Evolutionary conservation across 352 stramenopile genomes (phyloP), one percentile per base, ranked within the genome.

Genomic region (Globisporangium nunn): DNA sequence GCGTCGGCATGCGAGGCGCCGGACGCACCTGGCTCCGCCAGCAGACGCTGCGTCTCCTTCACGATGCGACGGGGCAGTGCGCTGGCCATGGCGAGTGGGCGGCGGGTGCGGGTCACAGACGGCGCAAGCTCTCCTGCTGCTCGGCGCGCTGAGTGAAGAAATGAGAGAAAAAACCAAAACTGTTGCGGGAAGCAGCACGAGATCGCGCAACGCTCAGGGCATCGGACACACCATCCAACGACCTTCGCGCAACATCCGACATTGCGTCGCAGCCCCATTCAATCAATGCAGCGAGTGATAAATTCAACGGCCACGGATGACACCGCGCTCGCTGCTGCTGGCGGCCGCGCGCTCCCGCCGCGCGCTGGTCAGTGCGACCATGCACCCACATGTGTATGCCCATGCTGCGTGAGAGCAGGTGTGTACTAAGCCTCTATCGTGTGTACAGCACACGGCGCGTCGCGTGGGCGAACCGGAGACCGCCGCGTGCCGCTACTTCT

Each of bases 11-110:
- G 23, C 23, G 23, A 23, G 23, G 23, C 23, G 23, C 23, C 29
- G 23, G 14, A 15, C 62, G 53, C 17, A 90, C 81, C 92, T 70
- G 95, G 95, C 62, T 98, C 95, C 41, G 90, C 87, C 40, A 98
- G 83, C 57, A 98, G 77, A 39, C 93, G 87, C 77, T 98, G 92
- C 40, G 95, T 98, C 79, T 98, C 93, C 91, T 91, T 91, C 59
- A 91, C 78, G 59, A 91, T 91, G 23, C 81, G 78, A 39, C 81
- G 75, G 31, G 76, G 81, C 50, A 91, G 70, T 15, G 72, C 66
- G 62, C 72, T 87, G 52, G 78, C 76, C 75, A 85, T 85, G 17
- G 33, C 52, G 17, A 37, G 40, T 28, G 14, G 18, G 41, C 18
- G 41, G 35, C 35, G 35, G 35, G 35, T 11, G 35, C 8, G 35